Conservation (phyloP, 441 rosid genomes). For the Erodium texanum region DNA sequence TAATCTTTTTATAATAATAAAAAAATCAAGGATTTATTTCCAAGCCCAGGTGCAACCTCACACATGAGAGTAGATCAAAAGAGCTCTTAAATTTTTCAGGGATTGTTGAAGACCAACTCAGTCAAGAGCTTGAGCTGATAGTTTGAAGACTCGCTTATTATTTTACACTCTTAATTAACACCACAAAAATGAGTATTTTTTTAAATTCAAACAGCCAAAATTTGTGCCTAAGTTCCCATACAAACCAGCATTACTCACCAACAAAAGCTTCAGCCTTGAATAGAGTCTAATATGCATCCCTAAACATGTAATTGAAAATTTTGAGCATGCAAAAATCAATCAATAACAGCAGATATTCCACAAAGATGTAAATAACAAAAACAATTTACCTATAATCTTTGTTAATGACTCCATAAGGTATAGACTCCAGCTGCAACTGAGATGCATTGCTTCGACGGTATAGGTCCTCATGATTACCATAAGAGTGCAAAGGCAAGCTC, state of each 20-base stretch:
- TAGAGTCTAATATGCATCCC: background rate
- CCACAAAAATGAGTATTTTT: no score
- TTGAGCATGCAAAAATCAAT: background rate
- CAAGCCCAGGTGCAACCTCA: no score
- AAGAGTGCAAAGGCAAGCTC: constrained; percentile 18
- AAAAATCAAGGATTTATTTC: no score
- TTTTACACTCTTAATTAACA: no score
- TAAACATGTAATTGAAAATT: background rate
- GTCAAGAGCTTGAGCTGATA: no score
- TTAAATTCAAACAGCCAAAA: no score
- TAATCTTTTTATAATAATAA: no score
- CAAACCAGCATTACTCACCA: background rate
- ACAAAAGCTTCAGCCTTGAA: background rate
- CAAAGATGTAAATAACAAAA: background rate
- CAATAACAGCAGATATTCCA: background rate
- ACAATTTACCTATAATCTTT: constrained; percentile 25
- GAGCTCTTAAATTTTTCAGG: no score
- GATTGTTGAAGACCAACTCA: no score
- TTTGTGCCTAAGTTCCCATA: background rate
- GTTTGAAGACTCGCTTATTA: no score
- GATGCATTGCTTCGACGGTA: constrained; percentile 23
- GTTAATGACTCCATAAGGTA: constrained; percentile 19
- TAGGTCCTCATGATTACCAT: constrained; percentile 10
- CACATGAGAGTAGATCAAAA: no score
- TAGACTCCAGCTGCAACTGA: constrained; percentile 21